Percentiles rank a stretch among this genome's conserved stretches.
Evolutionary conservation across 2,329 filamentous ascomycete species (phyloP).

Genomic region (Penicillium verrucosum): DNA sequence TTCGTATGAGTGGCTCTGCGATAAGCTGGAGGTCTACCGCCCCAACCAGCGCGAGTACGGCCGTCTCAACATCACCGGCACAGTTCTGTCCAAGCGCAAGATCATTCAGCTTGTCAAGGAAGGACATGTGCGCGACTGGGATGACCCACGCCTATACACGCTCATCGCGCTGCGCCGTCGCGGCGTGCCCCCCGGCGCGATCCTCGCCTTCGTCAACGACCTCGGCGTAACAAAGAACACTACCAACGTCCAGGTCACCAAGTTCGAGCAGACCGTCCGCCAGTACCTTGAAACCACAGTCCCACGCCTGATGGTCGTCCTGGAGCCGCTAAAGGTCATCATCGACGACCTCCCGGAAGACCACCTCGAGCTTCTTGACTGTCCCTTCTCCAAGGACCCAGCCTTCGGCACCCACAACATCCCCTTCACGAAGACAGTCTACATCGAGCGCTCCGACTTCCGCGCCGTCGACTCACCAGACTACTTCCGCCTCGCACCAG

Average conservation of each 20-base stretch:
- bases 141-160: conserved; percentile 87
- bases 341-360: conserved; percentile 75
- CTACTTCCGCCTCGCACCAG: conserved; percentile 75
- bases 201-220: conserved; percentile 86
- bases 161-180: conserved; percentile 78
- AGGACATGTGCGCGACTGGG: conserved; percentile 79
- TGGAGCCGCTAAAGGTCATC: conserved; percentile 78
- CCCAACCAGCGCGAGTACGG: conserved; percentile 92
- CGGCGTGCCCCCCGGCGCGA: conserved; percentile 82
- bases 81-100: conserved; percentile 81
- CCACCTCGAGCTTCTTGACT: conserved; percentile 60
- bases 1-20: conserved; percentile 89
- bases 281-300: conserved; percentile 85
- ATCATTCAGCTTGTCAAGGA: conserved; percentile 75
- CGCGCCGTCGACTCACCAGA: conserved; percentile 67
- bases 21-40: conserved; percentile 75
- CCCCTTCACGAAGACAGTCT: conserved; percentile 72
- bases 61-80: conserved; percentile 75
- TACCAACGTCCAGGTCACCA: conserved; percentile 72
- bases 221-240: conserved; percentile 82
- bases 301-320: conserved; percentile 81
- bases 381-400: conserved; percentile 78
- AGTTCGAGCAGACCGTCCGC: conserved; percentile 83
- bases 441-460: conserved; percentile 80
- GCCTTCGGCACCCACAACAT: conserved; percentile 52